phyloP scores from a whole-genome alignment of 371 early-diverging fungal species.

The Apophysomyces variabilis region DNA sequence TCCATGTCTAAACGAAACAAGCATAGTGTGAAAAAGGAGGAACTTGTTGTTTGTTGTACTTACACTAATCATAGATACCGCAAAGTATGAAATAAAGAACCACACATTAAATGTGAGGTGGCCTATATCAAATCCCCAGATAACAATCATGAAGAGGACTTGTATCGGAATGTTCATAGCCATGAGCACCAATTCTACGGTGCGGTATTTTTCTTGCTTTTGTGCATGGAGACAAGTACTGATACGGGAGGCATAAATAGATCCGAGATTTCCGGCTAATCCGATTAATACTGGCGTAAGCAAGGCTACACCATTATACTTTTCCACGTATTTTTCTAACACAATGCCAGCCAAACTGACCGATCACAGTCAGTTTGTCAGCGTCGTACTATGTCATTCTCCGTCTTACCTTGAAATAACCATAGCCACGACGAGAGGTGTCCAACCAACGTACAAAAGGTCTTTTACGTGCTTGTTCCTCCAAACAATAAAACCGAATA shows the following conservation, averaged over 20 bases:
- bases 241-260: constrained; percentile 82
- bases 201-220: constrained; percentile 53
- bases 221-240: constrained; percentile 77
- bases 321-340: constrained; percentile 73
- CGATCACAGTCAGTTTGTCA: neutral
- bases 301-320: constrained; percentile 78
- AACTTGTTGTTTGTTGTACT: constrained; percentile 15
- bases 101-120: constrained; percentile 42
- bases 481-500: constrained; percentile 61
- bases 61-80: constrained; percentile 47
- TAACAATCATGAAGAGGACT: constrained; percentile 64
- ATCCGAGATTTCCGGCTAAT: constrained; percentile 81
- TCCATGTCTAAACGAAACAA: constrained; percentile 34
- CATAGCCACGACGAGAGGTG: constrained; percentile 77
- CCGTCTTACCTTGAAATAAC: constrained; percentile 66
- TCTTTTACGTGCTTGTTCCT: constrained; percentile 66
- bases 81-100: constrained; percentile 49
- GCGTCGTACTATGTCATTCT: neutral
- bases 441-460: constrained; percentile 75
- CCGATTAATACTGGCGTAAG: constrained; percentile 78
- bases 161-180: constrained; percentile 78
- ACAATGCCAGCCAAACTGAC: constrained; percentile 74
- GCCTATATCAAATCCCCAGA: constrained; percentile 62
- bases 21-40: neutral
- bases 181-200: constrained; percentile 64